Base-by-base conservation (phyloP, 73 alveolate species). In the Paramecium bursaria region DNA sequence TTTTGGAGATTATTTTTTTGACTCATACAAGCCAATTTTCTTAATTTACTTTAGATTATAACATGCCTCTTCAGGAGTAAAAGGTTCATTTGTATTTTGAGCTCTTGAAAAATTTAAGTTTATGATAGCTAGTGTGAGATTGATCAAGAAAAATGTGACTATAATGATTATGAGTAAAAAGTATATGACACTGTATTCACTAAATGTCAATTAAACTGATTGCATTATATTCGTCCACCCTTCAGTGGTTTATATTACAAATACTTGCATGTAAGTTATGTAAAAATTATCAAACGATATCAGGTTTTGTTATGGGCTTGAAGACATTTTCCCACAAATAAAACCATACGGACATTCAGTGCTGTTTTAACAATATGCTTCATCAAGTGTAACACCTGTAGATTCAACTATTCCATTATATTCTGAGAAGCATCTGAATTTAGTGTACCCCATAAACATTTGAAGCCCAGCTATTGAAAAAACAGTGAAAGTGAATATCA, bases 381-480 rank as follows among this genome's bases (percentile, higher is more conserved):
- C 91, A 50, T 48, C n/a, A 90, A 86, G 77, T 87, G 61, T 86
- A 49, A 77, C 96, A 30, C 76, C 74, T 10, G 73, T 48, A 13
- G 85, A 53, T 27, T 49, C 75, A 30, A 60, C 21, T 25, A 76
- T 74, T 19, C 99, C 99, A 31, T 87, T 90, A 39, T 86, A 87
- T 4, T 79, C 48, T 30, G 73, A 67, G 87, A 94, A 67, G 55
- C 99, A 95, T 47, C 98, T 74, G 48, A 74, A 39, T 51, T 85
- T 86, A 33, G 92, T 77, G 19, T 74, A 53, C 4, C 99, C 99
- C 23, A 67, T 25, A 76, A 93, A 91, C 57, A 94, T 79, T 86
- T 96, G 93, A 23, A 93, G 87, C 14, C 96, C 98, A 13, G 94
- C 99, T 3, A 96, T 94, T 7, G 98, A 96, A 79, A 96, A 96